Conservation (phyloP, 2,329 filamentous ascomycete species). For the Chaetomiaceae sp. region DNA sequence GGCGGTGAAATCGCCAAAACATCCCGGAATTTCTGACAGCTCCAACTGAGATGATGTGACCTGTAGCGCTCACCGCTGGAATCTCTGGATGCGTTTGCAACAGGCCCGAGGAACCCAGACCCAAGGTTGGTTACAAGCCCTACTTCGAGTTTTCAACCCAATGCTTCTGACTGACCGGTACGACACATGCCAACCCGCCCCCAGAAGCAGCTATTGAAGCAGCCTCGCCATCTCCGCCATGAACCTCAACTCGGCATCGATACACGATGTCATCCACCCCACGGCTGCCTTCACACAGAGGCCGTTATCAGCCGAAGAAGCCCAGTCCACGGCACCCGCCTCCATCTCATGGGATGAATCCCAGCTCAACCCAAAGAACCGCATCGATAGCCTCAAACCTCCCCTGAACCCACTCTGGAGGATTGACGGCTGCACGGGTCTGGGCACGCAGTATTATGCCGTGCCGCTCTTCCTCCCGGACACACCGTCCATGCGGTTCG, state of each 20-base stretch:
- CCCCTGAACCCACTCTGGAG: constrained; percentile 48
- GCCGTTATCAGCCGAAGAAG: not conserved
- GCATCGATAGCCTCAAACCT: constrained; percentile 52
- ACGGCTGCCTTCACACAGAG: constrained; percentile 46
- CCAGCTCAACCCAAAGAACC: constrained; percentile 55
- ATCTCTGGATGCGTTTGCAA: not conserved
- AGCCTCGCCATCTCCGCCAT: constrained; percentile 33
- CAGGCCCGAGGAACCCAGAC: no score
- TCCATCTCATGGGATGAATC: constrained; percentile 42
- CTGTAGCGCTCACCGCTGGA: not conserved
- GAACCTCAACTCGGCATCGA: constrained; percentile 50
- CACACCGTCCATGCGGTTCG: constrained; percentile 50
- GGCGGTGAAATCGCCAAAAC: constrained; percentile 13
- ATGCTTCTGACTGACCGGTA: not conserved
- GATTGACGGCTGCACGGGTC: constrained; percentile 54
- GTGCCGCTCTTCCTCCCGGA: constrained; percentile 47
- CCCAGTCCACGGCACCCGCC: not conserved
- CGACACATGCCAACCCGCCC: not conserved
- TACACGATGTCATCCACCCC: constrained; percentile 55
- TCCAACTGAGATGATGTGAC: not conserved
- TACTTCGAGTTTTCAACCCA: not conserved
- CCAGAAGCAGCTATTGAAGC: constrained; percentile 5
- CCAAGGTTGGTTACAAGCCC: no score
- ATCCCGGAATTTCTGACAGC: not conserved
- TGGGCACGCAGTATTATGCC: constrained; percentile 55